A percentile compares a stretch with the other conserved stretches of the same genome.
Evolutionary conservation across 2,329 filamentous ascomycete species (phyloP).

Genomic region (Arthrobotrys megalospora): DNA sequence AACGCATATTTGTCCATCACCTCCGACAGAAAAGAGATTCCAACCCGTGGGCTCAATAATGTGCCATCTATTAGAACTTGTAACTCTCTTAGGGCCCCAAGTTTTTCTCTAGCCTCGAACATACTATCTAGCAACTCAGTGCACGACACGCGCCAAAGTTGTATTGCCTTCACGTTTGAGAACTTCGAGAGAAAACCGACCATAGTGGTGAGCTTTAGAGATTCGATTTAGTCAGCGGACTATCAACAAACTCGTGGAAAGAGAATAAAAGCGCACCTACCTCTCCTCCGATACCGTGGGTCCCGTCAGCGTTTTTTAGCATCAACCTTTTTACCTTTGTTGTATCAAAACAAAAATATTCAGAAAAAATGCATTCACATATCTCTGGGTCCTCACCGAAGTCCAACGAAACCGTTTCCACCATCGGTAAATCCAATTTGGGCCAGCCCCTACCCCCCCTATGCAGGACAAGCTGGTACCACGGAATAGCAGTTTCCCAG

Average conservation of each 20-base stretch:
- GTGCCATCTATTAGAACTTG: neutral
- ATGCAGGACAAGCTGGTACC: neutral
- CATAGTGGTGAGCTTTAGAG: neutral
- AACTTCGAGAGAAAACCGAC: neutral
- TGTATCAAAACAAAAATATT: neutral
- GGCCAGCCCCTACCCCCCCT: neutral
- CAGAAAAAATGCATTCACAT: neutral
- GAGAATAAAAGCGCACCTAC: neutral
- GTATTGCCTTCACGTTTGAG: neutral
- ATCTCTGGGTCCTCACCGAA: neutral
- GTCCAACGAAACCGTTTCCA: neutral
- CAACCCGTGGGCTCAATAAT: neutral
- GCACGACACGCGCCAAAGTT: neutral
- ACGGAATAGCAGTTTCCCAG: neutral
- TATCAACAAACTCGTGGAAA: neutral
- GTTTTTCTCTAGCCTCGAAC: neutral
- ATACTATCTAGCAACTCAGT: neutral
- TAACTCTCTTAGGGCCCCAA: neutral
- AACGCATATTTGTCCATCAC: neutral
- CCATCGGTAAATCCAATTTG: neutral
- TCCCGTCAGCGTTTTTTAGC: too few relatives aligned
- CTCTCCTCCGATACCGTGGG: too few relatives aligned
- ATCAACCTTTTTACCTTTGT: neutral
- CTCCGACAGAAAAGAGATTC: neutral
- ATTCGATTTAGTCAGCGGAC: neutral